Evolutionary conservation across 2,329 filamentous ascomycete species (phyloP).

Genomic region (Xylariaceae sp.): DNA sequence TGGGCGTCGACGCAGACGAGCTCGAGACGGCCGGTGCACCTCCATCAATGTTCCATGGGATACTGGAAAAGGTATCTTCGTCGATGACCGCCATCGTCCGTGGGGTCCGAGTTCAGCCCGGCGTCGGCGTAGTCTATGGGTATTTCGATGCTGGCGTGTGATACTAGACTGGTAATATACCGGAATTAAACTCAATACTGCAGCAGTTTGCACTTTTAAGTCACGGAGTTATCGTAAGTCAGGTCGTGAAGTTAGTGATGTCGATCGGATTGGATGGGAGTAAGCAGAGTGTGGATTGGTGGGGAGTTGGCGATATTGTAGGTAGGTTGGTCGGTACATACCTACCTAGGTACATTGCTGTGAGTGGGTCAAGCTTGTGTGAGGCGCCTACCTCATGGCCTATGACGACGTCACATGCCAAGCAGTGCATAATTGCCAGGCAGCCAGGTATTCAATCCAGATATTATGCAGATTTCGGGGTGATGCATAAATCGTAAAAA

Average conservation of each 20-base stretch:
- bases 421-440: slow-evolving; percentile 12
- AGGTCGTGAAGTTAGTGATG: slow-evolving; percentile 19
- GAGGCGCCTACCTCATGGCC: too few relatives aligned
- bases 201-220: neutral
- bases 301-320: slow-evolving; percentile 1
- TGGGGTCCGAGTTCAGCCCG: slow-evolving; percentile 14
- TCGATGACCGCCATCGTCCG: slow-evolving; percentile 52
- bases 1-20: slow-evolving; percentile 25
- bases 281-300: too few relatives aligned
- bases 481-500: neutral
- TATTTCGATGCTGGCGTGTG: neutral
- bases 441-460: neutral
- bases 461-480: slow-evolving; percentile 9
- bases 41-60: slow-evolving; percentile 71
- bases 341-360: neutral
- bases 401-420: slow-evolving; percentile 20
- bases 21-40: slow-evolving; percentile 34
- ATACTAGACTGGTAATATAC: neutral
- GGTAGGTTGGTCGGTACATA: slow-evolving; percentile 11
- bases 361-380: neutral
- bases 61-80: slow-evolving; percentile 76
- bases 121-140: neutral
- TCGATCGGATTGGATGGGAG: slow-evolving; percentile 18
- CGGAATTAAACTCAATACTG: neutral
- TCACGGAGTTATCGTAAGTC: slow-evolving; percentile 1